Conservation (phyloP, 306 rosid genomes). For the Vigna unguiculata region DNA sequence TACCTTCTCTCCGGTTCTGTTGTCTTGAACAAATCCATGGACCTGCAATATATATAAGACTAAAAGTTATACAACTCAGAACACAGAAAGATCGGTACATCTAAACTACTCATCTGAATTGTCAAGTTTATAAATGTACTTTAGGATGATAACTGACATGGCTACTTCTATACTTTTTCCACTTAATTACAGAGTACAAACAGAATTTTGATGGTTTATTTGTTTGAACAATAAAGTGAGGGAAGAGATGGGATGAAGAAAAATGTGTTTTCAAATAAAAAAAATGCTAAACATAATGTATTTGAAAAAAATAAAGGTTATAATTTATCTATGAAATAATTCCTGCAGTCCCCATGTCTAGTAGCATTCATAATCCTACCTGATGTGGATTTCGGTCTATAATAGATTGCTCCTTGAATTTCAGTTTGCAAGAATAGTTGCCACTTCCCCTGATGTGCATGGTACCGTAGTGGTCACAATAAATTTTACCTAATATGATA, state of each 20-base stretch:
- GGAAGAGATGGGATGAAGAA: neutral
- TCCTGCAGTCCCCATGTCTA: slow-evolving; percentile 18
- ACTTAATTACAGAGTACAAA: slow-evolving; percentile 6
- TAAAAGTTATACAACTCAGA: slow-evolving; percentile 5
- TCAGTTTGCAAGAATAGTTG: slow-evolving; percentile 93
- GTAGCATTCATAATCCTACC: slow-evolving; percentile 54
- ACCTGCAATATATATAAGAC: slow-evolving; percentile 63
- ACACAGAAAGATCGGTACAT: neutral
- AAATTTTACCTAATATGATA: slow-evolving; percentile 92
- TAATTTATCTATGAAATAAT: slow-evolving; percentile 6
- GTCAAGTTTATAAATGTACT: slow-evolving; percentile 13
- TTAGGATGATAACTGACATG: slow-evolving; percentile 4
- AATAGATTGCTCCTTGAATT: slow-evolving; percentile 99
- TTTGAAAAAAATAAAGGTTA: neutral
- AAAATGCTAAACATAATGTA: neutral
- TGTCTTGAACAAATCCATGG: slow-evolving; percentile 98
- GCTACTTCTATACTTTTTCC: slow-evolving; percentile 14
- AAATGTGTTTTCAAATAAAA: slow-evolving; percentile 12
- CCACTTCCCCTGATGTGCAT: slow-evolving; percentile 97
- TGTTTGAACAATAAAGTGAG: neutral
- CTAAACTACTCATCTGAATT: slow-evolving; percentile 13
- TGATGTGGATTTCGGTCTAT: slow-evolving; percentile 97
- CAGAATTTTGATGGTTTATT: neutral
- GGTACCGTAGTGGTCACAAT: slow-evolving; percentile 97
- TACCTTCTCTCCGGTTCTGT: slow-evolving; percentile 96